Evolutionary conservation across 306 rosid species (phyloP).

Genomic region (Cucumis hystrix): DNA sequence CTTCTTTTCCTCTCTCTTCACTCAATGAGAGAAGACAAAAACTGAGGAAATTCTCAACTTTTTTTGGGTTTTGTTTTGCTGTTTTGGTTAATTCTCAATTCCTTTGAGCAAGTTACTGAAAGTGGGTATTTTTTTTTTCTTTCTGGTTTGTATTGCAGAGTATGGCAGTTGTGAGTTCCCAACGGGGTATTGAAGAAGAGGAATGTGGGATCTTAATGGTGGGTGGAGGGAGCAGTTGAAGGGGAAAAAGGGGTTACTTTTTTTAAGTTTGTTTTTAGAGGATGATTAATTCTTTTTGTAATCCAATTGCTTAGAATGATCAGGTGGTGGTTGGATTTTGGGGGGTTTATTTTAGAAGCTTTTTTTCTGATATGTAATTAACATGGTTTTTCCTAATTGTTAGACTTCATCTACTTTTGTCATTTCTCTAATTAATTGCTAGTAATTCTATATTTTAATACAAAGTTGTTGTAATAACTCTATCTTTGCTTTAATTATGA

Average conservation of each 20-base stretch:
- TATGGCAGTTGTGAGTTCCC: conserved; percentile 73
- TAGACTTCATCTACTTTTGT: not conserved
- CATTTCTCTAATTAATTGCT: not conserved
- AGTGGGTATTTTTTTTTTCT: not conserved
- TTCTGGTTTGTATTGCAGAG: conserved; percentile 25
- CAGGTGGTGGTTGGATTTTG: not conserved
- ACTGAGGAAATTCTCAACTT: not conserved
- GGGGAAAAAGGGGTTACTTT: not conserved
- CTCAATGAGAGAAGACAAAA: not conserved
- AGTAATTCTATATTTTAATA: not conserved
- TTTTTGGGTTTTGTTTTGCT: not conserved
- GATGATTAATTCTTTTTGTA: not conserved
- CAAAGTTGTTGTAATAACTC: not conserved
- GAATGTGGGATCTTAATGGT: not conserved
- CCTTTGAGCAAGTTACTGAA: not conserved
- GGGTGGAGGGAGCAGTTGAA: not conserved
- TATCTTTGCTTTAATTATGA: not conserved
- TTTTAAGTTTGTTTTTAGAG: not conserved
- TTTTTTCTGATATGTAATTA: not conserved
- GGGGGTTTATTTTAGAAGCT: not conserved
- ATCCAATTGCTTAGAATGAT: not conserved
- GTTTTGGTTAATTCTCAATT: not conserved
- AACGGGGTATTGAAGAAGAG: conserved; percentile 35
- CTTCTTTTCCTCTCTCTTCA: too few relatives aligned
- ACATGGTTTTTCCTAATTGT: not conserved